Conservation (phyloP, 352 stramenopile species). For the Globisporangium perplexum region DNA sequence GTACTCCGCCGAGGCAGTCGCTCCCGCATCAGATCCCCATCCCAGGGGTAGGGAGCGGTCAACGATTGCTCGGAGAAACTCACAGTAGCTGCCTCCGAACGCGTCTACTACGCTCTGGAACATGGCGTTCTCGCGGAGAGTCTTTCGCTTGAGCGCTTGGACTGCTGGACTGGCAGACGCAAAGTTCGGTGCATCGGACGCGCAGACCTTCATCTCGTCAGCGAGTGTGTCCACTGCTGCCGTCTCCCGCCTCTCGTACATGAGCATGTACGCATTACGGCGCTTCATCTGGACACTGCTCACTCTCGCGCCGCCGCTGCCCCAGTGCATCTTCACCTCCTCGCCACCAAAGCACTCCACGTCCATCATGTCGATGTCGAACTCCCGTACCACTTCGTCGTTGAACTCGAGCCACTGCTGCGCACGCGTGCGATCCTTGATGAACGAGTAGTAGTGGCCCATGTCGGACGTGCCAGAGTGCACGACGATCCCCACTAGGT, state of each 20-base stretch:
- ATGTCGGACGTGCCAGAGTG: conserved; percentile 90
- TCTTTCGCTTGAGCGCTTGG: conserved; percentile 13
- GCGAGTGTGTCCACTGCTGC: background rate
- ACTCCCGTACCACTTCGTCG: conserved; percentile 82
- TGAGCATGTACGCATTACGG: conserved; percentile 71
- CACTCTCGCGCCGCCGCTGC: conserved; percentile 23
- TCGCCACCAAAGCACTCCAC: conserved; percentile 90
- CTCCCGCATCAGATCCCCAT: background rate
- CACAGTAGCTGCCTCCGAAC: conserved; percentile 27
- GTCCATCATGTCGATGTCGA: conserved; percentile 66
- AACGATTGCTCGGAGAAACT: conserved; percentile 19
- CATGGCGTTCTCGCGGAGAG: conserved; percentile 22
- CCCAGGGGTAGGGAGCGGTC: conserved; percentile 1
- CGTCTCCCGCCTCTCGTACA: conserved; percentile 47
- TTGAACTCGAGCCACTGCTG: conserved; percentile 91
- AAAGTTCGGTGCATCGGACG: background rate
- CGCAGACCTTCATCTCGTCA: no score
- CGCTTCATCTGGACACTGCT: conserved; percentile 48
- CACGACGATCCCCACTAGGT: conserved; percentile 89
- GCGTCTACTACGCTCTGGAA: conserved; percentile 29
- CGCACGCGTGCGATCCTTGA: conserved; percentile 60
- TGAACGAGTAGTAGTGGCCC: conserved; percentile 94
- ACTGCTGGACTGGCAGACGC: conserved; percentile 5
- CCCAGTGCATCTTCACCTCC: conserved; percentile 61
- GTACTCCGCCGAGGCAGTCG: background rate